Percentiles rank a stretch among this genome's conserved stretches.
Conservation (phyloP, 345 rosid genomes). For the Pistacia vera region DNA sequence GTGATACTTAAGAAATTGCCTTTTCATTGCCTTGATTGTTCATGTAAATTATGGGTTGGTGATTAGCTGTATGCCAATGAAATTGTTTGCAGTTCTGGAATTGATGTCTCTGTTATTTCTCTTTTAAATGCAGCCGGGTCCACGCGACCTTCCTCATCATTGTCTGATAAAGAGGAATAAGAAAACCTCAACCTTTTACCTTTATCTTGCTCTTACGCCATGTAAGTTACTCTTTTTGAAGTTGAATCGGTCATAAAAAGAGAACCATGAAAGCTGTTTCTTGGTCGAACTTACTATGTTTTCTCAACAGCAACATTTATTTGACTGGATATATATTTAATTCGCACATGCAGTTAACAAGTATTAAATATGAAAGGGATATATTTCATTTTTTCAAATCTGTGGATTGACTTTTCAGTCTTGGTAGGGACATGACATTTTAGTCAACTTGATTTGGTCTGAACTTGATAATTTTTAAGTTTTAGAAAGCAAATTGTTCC, state of each 20-base stretch:
- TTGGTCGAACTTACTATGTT: slow-evolving; percentile 2
- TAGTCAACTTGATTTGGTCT: slow-evolving; percentile 39
- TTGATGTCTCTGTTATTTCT: slow-evolving; percentile 16
- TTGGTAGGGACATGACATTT: slow-evolving; percentile 5
- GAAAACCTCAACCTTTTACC: slow-evolving; percentile 74
- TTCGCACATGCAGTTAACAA: neutral
- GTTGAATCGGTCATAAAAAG: neutral
- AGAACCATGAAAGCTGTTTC: neutral
- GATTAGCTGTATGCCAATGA: slow-evolving; percentile 3
- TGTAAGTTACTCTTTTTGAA: slow-evolving; percentile 51
- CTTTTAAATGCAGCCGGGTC: slow-evolving; percentile 72
- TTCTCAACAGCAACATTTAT: slow-evolving; percentile 10
- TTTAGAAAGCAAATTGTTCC: slow-evolving; percentile 23
- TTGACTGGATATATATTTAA: slow-evolving; percentile 3
- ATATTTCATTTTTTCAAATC: slow-evolving; percentile 31
- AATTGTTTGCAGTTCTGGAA: neutral
- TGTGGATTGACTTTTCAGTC: slow-evolving; percentile 24
- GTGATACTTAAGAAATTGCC: neutral
- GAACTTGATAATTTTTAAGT: slow-evolving; percentile 14
- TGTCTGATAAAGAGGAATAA: slow-evolving; percentile 77
- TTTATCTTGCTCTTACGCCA: slow-evolving; percentile 68
- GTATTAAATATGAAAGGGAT: slow-evolving; percentile 12
- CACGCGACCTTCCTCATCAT: slow-evolving; percentile 61
- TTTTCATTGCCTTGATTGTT: neutral
- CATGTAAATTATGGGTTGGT: neutral